Evolutionary conservation across 148 eudicot genomes (phyloP).

Genomic region (Rhododendron ovatum): DNA sequence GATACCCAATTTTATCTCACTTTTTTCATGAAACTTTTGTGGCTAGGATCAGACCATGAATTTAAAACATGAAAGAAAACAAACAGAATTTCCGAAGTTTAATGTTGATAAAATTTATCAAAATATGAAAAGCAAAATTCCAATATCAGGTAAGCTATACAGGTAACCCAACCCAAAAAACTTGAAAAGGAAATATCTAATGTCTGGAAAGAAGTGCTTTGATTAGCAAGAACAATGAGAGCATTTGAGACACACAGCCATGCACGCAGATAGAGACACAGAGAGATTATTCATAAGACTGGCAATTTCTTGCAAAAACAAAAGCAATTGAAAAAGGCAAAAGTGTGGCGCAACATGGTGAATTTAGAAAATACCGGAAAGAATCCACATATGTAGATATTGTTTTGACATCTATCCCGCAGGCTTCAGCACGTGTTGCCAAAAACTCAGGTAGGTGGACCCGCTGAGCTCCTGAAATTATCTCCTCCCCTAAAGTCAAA

Average conservation of each 20-base stretch:
- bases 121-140: not conserved
- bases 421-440: constrained; percentile 53
- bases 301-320: not conserved
- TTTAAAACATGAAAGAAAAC: not conserved
- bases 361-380: constrained; percentile 45
- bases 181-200: no score
- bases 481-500: constrained; percentile 70
- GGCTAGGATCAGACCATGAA: not conserved
- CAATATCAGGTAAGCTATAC: not conserved
- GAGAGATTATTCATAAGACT: not conserved
- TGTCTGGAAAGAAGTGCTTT: not conserved
- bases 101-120: not conserved
- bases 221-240: no score
- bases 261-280: not conserved
- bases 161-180: not conserved
- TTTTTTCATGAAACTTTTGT: not conserved
- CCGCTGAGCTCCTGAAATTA: constrained; percentile 99
- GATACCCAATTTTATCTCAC: not conserved
- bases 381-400: constrained; percentile 74
- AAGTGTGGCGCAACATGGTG: not conserved
- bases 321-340: not conserved
- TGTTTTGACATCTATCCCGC: constrained; percentile 64
- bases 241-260: no score
- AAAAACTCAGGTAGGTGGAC: constrained; percentile 67
- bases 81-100: not conserved